Percentiles rank a stretch among this genome's conserved stretches.
Conservation (phyloP, 129 eudicot genomes). For the Gnaphalium uliginosum region DNA sequence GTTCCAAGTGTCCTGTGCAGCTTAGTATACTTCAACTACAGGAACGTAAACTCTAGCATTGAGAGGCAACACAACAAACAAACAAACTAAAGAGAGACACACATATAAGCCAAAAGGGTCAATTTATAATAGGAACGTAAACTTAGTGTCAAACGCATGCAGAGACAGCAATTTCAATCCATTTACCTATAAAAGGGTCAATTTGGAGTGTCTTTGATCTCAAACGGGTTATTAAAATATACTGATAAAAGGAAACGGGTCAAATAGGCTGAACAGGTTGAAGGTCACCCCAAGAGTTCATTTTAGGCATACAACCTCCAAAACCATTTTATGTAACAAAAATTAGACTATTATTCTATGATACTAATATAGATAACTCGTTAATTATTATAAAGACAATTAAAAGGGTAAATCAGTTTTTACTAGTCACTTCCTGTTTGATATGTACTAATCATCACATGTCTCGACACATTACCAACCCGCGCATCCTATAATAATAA, state of each 20-base stretch:
- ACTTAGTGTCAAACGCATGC: too few species aligned
- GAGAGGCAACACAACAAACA: not conserved
- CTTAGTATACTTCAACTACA: not conserved
- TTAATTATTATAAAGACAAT: too few species aligned
- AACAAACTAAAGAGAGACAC: not conserved
- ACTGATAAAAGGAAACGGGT: not conserved
- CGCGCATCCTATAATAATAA: too few species aligned
- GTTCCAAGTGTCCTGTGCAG: not conserved
- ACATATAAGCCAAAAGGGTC: not conserved
- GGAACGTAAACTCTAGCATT: not conserved
- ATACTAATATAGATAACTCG: not conserved
- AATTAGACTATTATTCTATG: not conserved
- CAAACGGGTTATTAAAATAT: not conserved
- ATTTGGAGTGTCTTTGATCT: not conserved
- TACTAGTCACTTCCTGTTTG: not conserved
- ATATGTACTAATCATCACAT: not conserved
- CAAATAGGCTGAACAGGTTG: not conserved
- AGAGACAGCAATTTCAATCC: not conserved
- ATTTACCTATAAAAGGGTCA: not conserved
- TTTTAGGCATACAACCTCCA: not conserved
- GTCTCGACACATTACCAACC: not conserved
- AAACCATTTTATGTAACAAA: too few species aligned
- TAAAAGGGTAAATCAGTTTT: not conserved
- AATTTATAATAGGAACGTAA: too few species aligned
- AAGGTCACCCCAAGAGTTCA: not conserved